Evolutionary conservation across 2,329 filamentous ascomycete species (phyloP), one percentile per base, ranked within the genome.

Genomic region (Penicillium sclerotiorum): DNA sequence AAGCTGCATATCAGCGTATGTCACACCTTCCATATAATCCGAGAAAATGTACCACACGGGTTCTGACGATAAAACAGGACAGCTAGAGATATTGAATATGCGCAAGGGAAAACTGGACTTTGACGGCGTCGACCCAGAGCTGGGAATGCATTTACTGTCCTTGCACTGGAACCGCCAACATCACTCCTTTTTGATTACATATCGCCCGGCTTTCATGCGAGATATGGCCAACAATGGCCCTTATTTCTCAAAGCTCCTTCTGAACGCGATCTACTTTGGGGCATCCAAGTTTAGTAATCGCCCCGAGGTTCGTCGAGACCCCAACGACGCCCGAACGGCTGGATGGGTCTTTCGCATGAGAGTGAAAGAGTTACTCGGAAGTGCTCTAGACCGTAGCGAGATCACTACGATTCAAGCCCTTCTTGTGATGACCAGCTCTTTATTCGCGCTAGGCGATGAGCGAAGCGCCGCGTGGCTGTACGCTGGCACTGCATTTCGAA

Each of bases 91-190:
- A 28, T 7, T 28, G 25, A 28, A 28, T 12, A 28, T 28, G 25
- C 25, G 25, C 7, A 12, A 28, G 25, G 25, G 25, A 7, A 28
- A 28, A 12, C 25, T 45, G 25, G 23, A 27, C 13, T 9, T 15
- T 41, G 37, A 37, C 15, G 80, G 79, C 1, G 73, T 82, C 1
- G 74, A 79, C 25, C 73, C 78, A 0, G 75, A 80, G 11, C 57
- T 82, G 7, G 80, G 73, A 3, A 75, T 80, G 67, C 77, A 82
- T 43, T 61, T 83, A 4, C 64, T 82, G 0, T 70, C 71, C 2
- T 60, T 82, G 0, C 76, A 81, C 46, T 81, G 78, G 77, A 81
- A 78, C 56, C 74, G 79, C 5, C 78, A 81, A 51, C 78, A 80
- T 50, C 73, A 78, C 45, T 72, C 77, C 5, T 71, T 72, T 45